Evolutionary conservation across 805 yeast species (phyloP).

Genomic region (Diddensiella caesifluorescens): DNA sequence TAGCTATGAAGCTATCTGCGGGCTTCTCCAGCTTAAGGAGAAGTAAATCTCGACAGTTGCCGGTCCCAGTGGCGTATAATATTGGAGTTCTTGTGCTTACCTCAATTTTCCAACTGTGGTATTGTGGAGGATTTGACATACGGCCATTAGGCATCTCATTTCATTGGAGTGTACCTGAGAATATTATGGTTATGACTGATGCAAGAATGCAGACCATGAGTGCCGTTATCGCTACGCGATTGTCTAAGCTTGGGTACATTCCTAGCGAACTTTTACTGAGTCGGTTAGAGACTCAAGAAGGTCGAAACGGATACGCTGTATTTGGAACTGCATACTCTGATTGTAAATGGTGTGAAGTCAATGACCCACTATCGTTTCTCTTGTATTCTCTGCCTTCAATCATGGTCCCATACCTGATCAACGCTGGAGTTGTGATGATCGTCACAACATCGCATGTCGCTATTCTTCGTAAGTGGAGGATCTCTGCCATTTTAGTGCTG

Average conservation of each 20-base stretch:
- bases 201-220: constrained; percentile 19
- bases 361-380: constrained; percentile 13
- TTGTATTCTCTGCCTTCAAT: constrained; percentile 18
- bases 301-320: constrained; percentile 19
- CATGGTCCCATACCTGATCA: constrained; percentile 17
- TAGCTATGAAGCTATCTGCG: background rate
- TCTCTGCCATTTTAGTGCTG: background rate
- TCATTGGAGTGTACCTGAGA: constrained; percentile 9
- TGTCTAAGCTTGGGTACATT: constrained; percentile 6
- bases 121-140: too few species aligned
- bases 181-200: constrained; percentile 17
- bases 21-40: background rate
- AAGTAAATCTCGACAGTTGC: background rate
- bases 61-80: background rate
- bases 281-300: constrained; percentile 13
- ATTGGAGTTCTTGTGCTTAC: background rate
- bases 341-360: constrained; percentile 23
- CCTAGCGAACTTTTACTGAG: constrained; percentile 14
- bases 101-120: too few species aligned
- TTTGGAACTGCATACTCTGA: constrained; percentile 22
- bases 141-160: too few species aligned
- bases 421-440: constrained; percentile 14
- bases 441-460: constrained; percentile 11
- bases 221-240: constrained; percentile 17
- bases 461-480: background rate